phyloP scores from a whole-genome alignment of 495 filamentous ascomycete species.

The Neurospora tetraspora region DNA sequence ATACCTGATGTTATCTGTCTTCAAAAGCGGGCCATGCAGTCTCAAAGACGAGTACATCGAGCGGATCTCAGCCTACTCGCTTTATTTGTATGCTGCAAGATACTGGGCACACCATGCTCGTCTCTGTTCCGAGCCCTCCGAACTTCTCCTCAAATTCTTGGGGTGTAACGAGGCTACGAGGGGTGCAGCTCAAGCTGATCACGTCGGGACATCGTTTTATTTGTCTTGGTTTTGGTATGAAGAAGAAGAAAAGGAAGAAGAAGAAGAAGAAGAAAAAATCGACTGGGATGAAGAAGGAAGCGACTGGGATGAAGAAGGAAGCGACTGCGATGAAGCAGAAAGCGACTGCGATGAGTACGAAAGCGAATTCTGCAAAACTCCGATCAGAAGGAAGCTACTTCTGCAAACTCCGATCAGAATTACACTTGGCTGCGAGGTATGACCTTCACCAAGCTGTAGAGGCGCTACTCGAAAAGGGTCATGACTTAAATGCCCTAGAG shows the following conservation, averaged over 20 bases:
- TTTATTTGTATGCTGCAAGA: not conserved
- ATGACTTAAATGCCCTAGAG: no score
- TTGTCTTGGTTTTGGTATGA: no score
- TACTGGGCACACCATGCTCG: not conserved
- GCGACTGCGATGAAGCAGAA: no score
- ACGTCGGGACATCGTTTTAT: no score
- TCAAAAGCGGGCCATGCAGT: not conserved
- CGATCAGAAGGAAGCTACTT: no score
- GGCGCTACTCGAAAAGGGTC: not conserved
- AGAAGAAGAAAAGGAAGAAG: no score
- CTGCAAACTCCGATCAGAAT: not conserved
- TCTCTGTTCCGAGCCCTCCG: not conserved
- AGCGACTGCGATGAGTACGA: no score
- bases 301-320: no score
- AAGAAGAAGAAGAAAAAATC: no score
- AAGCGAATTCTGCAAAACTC: no score
- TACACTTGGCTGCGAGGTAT: not conserved
- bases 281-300: no score
- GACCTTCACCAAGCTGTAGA: not conserved
- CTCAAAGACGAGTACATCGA: not conserved
- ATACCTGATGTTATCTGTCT: not conserved
- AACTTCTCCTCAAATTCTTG: not conserved
- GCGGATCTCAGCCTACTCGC: not conserved
- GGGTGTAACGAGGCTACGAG: not conserved
- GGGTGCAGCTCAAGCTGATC: not conserved